Evolutionary conservation across 2,329 filamentous ascomycete genomes (phyloP), one percentile per base, ranked within the genome.

Genomic region (Pleomassaria siparia): DNA sequence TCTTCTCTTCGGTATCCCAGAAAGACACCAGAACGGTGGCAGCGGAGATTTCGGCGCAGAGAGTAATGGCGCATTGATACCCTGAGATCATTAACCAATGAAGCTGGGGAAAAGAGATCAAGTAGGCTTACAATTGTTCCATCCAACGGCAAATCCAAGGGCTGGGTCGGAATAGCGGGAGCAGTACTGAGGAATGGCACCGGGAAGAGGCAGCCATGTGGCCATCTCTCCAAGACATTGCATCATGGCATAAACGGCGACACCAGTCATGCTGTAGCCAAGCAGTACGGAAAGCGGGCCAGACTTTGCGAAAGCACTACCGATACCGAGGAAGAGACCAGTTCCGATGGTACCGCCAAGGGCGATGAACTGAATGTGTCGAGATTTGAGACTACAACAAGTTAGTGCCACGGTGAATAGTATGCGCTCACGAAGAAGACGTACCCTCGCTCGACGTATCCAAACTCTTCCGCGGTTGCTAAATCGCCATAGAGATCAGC

Each of bases 361-460:
- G 12, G 80, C 81, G 58, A 85, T 84, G 59, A 82, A 80, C 51
- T 82, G 73, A 42, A 82, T 79, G 61, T 83, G 80, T 54, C 79
- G 74, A 29, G 77, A 78, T 60, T 79, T 78, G 46, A 77, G 66
- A 40, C 71, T 65, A 44, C 20, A 16, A 12, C 8, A 28, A 32
- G 50, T 55, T 33, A 53, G 54, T 46, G 47, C 28, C 7, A 20
- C 18, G 5, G 13, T 4, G 18, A 13, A 24, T 13, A 46, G 25
- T 16, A 29, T 18, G 35, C 43, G 44, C 15, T 28, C 18, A 20
- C 9, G 10, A 13, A 2, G 35, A 33, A 21, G 7, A 64, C 70
- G 44, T 62, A 75, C 71, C 76, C 77, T 71, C 78, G 65, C 55
- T 71, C 60, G 35, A 80, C 77, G 56, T 80, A 80, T 29, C 77